These are phyloP conservation scores for Pichia pseudocactophila DNA, from an alignment of 805 yeast species.

Conservation along the genomic window DNA sequence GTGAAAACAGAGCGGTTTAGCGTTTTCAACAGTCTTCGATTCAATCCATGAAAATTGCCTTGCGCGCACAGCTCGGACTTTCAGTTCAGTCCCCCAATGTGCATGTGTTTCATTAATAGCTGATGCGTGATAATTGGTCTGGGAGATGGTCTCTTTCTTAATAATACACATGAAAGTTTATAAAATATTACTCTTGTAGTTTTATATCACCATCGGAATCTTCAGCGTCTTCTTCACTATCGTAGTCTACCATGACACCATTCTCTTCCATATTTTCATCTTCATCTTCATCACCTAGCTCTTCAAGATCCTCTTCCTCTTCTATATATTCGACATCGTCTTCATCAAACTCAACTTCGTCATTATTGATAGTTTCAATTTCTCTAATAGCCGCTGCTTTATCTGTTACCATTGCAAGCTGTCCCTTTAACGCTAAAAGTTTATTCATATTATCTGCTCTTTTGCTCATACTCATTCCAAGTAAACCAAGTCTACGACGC, in stretches of 20 bases:
- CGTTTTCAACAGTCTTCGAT: too few species aligned
- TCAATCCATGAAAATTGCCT: too few species aligned
- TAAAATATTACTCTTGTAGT: too few species aligned
- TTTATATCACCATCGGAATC: too few species aligned
- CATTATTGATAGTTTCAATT: conserved; percentile 36
- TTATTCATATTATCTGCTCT: conserved; percentile 42
- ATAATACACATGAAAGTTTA: too few species aligned
- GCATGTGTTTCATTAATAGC: too few species aligned
- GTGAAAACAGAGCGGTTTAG: too few species aligned
- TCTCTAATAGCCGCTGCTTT: conserved; percentile 69
- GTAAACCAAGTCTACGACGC: conserved; percentile 32
- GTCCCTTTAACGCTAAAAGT: conserved; percentile 42
- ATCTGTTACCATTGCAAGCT: conserved; percentile 38
- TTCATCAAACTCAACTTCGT: conserved; percentile 12
- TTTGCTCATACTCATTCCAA: conserved; percentile 39
- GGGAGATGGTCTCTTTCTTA: too few species aligned
- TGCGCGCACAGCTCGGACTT: too few species aligned
- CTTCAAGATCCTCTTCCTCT: conserved; percentile 19
- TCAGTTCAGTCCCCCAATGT: too few species aligned
- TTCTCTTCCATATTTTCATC: conserved; percentile 18
- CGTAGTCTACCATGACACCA: conserved; percentile 20
- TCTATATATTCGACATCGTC: conserved; percentile 16
- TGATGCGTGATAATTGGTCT: too few species aligned
- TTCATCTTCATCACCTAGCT: conserved; percentile 19
- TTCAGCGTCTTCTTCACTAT: conserved; percentile 3